phyloP scores from a whole-genome alignment of 2,329 filamentous ascomycete species.

The Fusarium abutilonis region DNA sequence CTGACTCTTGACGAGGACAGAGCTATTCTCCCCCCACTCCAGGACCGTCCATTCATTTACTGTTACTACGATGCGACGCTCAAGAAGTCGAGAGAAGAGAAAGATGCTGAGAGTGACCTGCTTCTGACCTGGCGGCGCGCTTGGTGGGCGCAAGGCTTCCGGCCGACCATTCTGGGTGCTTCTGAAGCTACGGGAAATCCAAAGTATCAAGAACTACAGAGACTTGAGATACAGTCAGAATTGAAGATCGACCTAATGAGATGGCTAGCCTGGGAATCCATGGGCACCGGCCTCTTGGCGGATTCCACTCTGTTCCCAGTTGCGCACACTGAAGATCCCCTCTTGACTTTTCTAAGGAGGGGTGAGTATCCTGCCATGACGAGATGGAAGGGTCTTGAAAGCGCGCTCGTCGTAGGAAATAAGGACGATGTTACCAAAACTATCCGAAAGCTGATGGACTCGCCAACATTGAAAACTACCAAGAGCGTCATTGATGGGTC shows the following conservation, averaged over 20 bases:
- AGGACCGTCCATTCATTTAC: constrained; percentile 78
- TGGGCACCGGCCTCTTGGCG: constrained; percentile 83
- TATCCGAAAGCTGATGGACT: constrained; percentile 68
- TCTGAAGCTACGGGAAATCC: constrained; percentile 87
- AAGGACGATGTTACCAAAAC: constrained; percentile 70
- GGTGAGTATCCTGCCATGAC: constrained; percentile 80
- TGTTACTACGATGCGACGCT: constrained; percentile 84
- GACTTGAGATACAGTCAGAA: constrained; percentile 65
- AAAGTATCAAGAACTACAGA: constrained; percentile 76
- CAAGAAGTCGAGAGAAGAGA: constrained; percentile 69
- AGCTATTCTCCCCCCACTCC: constrained; percentile 81
- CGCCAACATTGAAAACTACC: constrained; percentile 60
- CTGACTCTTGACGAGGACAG: constrained; percentile 83
- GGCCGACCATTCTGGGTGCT: constrained; percentile 80
- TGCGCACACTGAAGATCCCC: constrained; percentile 75
- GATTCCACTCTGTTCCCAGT: constrained; percentile 88
- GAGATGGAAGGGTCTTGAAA: constrained; percentile 76
- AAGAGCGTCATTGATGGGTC: constrained; percentile 72
- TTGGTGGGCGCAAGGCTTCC: constrained; percentile 96
- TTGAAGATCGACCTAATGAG: constrained; percentile 78
- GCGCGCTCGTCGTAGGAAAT: constrained; percentile 77
- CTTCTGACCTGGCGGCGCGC: constrained; percentile 89
- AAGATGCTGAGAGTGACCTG: constrained; percentile 79
- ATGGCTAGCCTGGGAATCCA: constrained; percentile 93
- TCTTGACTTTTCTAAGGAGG: constrained; percentile 77